A percentile compares a stretch with the other conserved stretches of the same genome.
Evolutionary conservation across 441 rosid genomes (phyloP).

Genomic region (Breynia disticha): DNA sequence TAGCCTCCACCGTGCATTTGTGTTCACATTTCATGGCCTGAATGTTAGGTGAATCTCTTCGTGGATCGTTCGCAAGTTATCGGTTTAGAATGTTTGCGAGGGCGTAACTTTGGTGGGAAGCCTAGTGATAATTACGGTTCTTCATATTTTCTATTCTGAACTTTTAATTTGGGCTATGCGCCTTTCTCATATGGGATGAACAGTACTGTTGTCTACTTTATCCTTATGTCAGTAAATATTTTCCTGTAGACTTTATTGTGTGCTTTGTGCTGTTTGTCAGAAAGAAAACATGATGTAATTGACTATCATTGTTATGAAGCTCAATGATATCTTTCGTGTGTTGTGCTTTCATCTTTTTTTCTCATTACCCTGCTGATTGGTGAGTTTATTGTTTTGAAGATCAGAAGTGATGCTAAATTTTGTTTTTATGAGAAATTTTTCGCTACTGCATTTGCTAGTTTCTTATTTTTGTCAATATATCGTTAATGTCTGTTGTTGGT

Average conservation of each 20-base stretch:
- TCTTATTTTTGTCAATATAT: no score
- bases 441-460: no score
- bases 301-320: no score
- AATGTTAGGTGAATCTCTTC: slow-evolving; percentile 75
- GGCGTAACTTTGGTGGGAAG: slow-evolving; percentile 48
- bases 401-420: no score
- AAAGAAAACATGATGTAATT: no score
- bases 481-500: no score
- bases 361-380: no score
- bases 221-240: neutral
- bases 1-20: neutral
- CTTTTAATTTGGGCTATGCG: neutral
- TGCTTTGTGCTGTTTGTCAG: neutral
- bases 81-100: slow-evolving; percentile 76
- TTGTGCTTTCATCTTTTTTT: no score
- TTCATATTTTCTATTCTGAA: slow-evolving; percentile 35
- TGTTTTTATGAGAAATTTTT: no score
- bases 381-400: no score
- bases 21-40: slow-evolving; percentile 3
- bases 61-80: slow-evolving; percentile 84
- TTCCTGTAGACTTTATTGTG: neutral
- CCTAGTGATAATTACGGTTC: slow-evolving; percentile 42
- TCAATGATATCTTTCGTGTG: no score
- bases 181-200: neutral
- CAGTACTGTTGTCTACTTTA: neutral